A percentile compares a stretch with the other conserved stretches of the same genome.
Conservation (phyloP, 2,329 filamentous ascomycete species). For the Botrytis pseudocinerea region DNA sequence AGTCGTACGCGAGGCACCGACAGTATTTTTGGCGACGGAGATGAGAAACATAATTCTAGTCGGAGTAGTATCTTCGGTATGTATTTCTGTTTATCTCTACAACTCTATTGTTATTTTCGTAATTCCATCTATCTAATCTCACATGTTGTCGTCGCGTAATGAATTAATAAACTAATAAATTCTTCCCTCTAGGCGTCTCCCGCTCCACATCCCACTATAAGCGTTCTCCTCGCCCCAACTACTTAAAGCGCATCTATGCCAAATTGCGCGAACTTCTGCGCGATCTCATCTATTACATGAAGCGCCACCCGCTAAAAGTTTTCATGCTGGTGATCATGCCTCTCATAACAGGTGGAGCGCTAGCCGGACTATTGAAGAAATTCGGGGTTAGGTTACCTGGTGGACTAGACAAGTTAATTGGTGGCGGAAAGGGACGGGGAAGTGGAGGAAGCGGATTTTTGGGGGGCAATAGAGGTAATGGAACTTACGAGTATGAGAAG, state of each 20-base stretch:
- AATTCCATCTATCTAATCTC: neutral
- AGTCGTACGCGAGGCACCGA: conserved; percentile 41
- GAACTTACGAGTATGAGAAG: conserved; percentile 24
- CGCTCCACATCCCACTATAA: conserved; percentile 63
- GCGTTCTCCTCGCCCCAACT: conserved; percentile 77
- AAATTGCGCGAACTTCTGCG: conserved; percentile 78
- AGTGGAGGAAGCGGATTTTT: neutral
- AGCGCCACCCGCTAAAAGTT: conserved; percentile 81
- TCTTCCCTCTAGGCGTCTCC: neutral
- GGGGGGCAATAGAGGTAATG: neutral
- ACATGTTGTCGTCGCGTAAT: neutral
- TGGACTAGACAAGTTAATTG: conserved; percentile 59
- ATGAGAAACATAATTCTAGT: conserved; percentile 46
- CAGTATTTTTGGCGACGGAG: conserved; percentile 46
- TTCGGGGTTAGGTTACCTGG: conserved; percentile 78
- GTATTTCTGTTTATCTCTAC: neutral
- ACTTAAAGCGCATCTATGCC: conserved; percentile 70
- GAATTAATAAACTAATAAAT: neutral
- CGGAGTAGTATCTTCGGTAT: conserved; percentile 45
- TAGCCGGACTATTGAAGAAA: conserved; percentile 73
- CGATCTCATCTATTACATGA: conserved; percentile 78
- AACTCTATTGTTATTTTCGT: neutral
- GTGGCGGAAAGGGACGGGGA: conserved; percentile 35
- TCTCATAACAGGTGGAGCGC: conserved; percentile 77
- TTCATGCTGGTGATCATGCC: conserved; percentile 87